These are phyloP conservation scores for Chytridium lagenaria DNA, from an alignment of 371 early-diverging fungal species.

Conservation along the genomic window DNA sequence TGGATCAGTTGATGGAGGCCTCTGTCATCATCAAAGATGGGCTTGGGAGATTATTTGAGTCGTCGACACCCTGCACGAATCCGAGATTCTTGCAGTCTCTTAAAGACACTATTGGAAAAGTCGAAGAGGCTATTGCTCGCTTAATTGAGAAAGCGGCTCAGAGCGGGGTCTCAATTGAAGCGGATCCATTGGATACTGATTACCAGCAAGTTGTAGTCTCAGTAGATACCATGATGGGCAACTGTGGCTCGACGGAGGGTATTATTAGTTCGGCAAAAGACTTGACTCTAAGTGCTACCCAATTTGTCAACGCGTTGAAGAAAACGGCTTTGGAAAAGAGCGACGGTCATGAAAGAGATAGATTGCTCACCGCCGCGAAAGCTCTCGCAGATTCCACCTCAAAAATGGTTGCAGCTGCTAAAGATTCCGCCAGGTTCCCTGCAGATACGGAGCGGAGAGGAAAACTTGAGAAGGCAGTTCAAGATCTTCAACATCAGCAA, in stretches of 20 bases:
- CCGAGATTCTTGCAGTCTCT: slow-evolving; percentile 31
- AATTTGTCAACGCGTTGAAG: slow-evolving; percentile 54
- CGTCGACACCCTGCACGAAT: slow-evolving; percentile 26
- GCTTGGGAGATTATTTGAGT: slow-evolving; percentile 18
- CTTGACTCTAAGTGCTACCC: slow-evolving; percentile 50
- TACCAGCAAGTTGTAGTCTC: slow-evolving; percentile 45
- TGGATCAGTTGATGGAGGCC: slow-evolving; percentile 52
- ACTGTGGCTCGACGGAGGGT: slow-evolving; percentile 42
- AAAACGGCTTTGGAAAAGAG: slow-evolving; percentile 25
- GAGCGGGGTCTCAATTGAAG: slow-evolving; percentile 24
- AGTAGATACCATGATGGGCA: slow-evolving; percentile 39
- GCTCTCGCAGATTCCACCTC: slow-evolving; percentile 54
- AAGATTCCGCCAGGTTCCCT: slow-evolving; percentile 48
- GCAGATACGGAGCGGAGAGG: slow-evolving; percentile 34
- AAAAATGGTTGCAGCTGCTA: slow-evolving; percentile 55
- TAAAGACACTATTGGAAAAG: slow-evolving; percentile 41
- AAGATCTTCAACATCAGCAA: slow-evolving; percentile 37
- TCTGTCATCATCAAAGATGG: slow-evolving; percentile 50
- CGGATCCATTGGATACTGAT: slow-evolving; percentile 43
- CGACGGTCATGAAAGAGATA: slow-evolving; percentile 36
- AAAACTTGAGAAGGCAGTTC: slow-evolving; percentile 40
- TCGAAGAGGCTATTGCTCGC: slow-evolving; percentile 49
- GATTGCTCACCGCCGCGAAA: slow-evolving; percentile 44
- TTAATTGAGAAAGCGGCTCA: slow-evolving; percentile 51
- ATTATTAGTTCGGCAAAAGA: slow-evolving; percentile 51